These are phyloP conservation scores for Phoenix dactylifera DNA, from an alignment of 176 grass and related monocot genomes.

Conservation along the genomic window DNA sequence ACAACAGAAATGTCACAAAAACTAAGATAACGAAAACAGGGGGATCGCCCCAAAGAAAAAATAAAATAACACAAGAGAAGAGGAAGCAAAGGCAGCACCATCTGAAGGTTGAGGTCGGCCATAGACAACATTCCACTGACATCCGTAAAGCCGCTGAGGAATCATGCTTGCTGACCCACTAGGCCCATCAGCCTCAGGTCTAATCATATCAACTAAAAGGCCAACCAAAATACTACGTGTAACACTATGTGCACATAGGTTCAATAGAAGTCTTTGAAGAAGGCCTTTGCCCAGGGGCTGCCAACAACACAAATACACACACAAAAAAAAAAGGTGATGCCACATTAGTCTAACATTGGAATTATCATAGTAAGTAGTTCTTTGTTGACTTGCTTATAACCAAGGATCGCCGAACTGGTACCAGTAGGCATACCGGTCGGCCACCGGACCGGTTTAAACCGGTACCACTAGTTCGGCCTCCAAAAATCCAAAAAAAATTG, in stretches of 20 bases:
- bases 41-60: not conserved
- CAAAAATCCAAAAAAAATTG: too few species aligned
- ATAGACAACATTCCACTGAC: slow-evolving; percentile 71
- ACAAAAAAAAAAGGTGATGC: not conserved
- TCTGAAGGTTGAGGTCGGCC: slow-evolving; percentile 43
- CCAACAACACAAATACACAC: slow-evolving; percentile 5
- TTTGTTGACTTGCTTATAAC: too few species aligned
- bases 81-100: slow-evolving; percentile 27
- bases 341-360: not conserved
- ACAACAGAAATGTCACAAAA: slow-evolving; percentile 10
- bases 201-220: slow-evolving; percentile 62
- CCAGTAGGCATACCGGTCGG: too few species aligned
- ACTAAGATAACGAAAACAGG: slow-evolving; percentile 6
- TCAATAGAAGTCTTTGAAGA: slow-evolving; percentile 74
- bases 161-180: slow-evolving; percentile 13
- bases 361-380: too few species aligned
- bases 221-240: slow-evolving; percentile 52
- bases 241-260: slow-evolving; percentile 62
- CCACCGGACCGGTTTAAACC: too few species aligned
- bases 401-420: too few species aligned
- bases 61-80: slow-evolving; percentile 3
- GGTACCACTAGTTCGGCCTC: too few species aligned
- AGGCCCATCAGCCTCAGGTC: slow-evolving; percentile 47
- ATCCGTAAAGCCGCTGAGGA: slow-evolving; percentile 62
- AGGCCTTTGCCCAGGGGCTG: slow-evolving; percentile 85